phyloP scores from a whole-genome alignment of 192 early-diverging fungal genomes.

The Anaeromyces robustus region DNA sequence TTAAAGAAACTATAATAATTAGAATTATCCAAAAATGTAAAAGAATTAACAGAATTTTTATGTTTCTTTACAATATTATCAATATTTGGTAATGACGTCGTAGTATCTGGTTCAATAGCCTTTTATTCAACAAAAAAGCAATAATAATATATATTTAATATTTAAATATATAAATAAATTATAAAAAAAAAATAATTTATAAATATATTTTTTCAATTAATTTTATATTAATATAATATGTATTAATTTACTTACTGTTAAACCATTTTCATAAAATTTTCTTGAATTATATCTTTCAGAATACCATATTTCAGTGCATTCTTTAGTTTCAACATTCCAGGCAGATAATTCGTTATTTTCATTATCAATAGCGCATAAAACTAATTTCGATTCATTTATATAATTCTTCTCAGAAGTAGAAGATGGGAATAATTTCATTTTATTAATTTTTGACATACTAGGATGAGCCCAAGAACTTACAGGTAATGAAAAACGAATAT shows the following conservation, averaged over 20 bases:
- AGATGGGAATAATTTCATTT: conserved; percentile 27
- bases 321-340: conserved; percentile 59
- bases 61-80: neutral
- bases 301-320: conserved; percentile 58
- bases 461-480: conserved; percentile 65
- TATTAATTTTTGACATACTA: conserved; percentile 37
- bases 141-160: too few species aligned
- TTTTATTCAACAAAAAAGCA: neutral
- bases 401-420: neutral
- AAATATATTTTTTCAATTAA: neutral
- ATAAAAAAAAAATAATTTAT: too few species aligned
- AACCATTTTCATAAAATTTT: conserved; percentile 17
- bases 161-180: too few species aligned
- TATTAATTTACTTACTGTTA: conserved; percentile 10
- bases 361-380: conserved; percentile 53
- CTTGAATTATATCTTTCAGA: conserved; percentile 18
- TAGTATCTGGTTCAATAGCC: neutral
- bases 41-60: neutral
- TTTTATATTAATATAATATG: neutral
- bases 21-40: neutral
- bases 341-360: conserved; percentile 51
- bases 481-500: conserved; percentile 56
- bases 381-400: conserved; percentile 19
- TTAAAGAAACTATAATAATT: neutral
- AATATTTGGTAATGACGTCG: neutral